Evolutionary conservation across 1,139 yeast genomes (phyloP).

Genomic region (Hansenula sp.): DNA sequence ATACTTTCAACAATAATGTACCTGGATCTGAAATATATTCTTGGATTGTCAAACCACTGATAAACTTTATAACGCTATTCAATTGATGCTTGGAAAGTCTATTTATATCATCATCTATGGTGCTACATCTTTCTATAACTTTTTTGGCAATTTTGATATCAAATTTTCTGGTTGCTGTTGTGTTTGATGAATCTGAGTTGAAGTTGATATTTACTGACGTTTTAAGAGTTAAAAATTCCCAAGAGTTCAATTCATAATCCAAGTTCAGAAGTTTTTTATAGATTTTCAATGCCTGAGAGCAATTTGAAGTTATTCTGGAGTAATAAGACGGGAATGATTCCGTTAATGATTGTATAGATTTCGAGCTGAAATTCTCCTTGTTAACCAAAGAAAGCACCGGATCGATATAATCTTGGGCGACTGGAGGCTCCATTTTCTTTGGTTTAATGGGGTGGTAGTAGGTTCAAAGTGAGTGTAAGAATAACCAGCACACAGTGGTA

Average conservation of each 20-base stretch:
- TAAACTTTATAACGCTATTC: slow-evolving; percentile 3
- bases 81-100: slow-evolving; percentile 1
- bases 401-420: not conserved
- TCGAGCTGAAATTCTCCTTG: not conserved
- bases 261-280: slow-evolving; percentile 5
- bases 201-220: slow-evolving; percentile 17
- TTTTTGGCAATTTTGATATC: slow-evolving; percentile 14
- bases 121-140: slow-evolving; percentile 14
- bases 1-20: slow-evolving; percentile 19
- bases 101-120: slow-evolving; percentile 16
- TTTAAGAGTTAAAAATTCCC: slow-evolving; percentile 20
- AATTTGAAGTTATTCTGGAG: slow-evolving; percentile 4
- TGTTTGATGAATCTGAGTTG: not conserved
- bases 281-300: slow-evolving; percentile 3
- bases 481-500: too few species aligned
- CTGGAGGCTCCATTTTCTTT: too few species aligned
- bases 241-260: slow-evolving; percentile 13
- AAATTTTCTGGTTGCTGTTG: slow-evolving; percentile 1
- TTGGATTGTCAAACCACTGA: slow-evolving; percentile 8
- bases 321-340: slow-evolving; percentile 1
- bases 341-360: slow-evolving; percentile 3
- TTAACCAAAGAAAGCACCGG: slow-evolving; percentile 1
- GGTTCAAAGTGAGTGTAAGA: too few species aligned
- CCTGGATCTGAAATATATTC: slow-evolving; percentile 25
- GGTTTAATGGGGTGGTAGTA: too few species aligned